A percentile compares a stretch with the other conserved stretches of the same genome.
Evolutionary conservation across 306 rosid genomes (phyloP).

Genomic region (Citrullus colocynthis): DNA sequence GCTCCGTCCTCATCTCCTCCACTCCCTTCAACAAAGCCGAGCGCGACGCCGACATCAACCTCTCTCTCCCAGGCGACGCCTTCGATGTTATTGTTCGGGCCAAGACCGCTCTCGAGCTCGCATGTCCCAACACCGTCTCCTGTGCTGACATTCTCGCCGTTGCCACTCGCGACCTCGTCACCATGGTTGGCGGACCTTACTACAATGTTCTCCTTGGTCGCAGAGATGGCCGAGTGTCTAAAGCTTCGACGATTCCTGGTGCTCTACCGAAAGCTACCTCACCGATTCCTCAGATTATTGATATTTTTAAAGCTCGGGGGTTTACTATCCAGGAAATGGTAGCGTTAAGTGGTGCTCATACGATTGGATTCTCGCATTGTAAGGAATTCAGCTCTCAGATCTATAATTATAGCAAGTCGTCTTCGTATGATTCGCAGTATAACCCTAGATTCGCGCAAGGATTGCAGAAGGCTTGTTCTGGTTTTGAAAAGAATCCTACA

Average conservation of each 20-base stretch:
- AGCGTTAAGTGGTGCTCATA: constrained; percentile 75
- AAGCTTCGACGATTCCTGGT: constrained; percentile 23
- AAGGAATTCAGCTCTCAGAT: constrained; percentile 29
- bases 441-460: constrained; percentile 53
- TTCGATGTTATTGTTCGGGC: constrained; percentile 33
- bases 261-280: constrained; percentile 47
- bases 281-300: constrained; percentile 34
- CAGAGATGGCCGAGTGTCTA: constrained; percentile 22
- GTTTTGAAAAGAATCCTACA: constrained; percentile 41
- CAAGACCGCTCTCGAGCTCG: constrained; percentile 38
- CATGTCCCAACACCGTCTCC: constrained; percentile 33
- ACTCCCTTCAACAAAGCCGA: constrained; percentile 33
- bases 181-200: constrained; percentile 34
- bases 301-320: constrained; percentile 39
- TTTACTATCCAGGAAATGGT: constrained; percentile 64
- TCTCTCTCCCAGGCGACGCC: constrained; percentile 41
- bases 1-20: constrained; percentile 25
- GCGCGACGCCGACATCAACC: constrained; percentile 41
- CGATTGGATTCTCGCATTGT: constrained; percentile 76
- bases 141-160: constrained; percentile 40
- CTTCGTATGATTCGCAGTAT: constrained; percentile 24
- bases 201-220: constrained; percentile 28
- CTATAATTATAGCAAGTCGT: constrained; percentile 27
- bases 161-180: constrained; percentile 34
- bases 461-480: constrained; percentile 42